These are phyloP conservation scores for Penicillium nucicola DNA, from an alignment of 495 filamentous ascomycete species.

Conservation along the genomic window DNA sequence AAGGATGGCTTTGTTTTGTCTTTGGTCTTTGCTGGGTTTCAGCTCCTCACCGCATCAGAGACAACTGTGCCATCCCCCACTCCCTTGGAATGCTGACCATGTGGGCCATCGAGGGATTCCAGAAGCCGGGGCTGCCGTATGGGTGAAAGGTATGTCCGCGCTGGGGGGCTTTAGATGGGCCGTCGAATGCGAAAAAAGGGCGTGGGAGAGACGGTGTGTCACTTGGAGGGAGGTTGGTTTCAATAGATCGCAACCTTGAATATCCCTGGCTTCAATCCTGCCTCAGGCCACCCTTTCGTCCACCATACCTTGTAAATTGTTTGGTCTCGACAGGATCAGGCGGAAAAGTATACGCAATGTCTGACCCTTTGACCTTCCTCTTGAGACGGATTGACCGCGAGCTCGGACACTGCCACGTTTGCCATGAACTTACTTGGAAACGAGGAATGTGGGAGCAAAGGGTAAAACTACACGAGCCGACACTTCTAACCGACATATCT, in stretches of 20 bases:
- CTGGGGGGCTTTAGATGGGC: not conserved
- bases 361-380: not conserved
- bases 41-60: constrained; percentile 10
- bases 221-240: not conserved
- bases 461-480: not conserved
- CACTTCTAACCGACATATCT: not conserved
- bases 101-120: constrained; percentile 17
- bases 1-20: constrained; percentile 1
- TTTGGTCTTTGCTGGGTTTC: not conserved
- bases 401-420: constrained; percentile 16
- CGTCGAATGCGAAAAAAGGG: not conserved
- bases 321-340: not conserved
- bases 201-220: not conserved
- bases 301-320: no score
- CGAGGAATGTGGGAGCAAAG: constrained; percentile 8
- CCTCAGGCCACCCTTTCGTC: not conserved
- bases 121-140: constrained; percentile 7
- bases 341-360: not conserved
- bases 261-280: constrained; percentile 1
- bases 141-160: constrained; percentile 2
- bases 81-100: constrained; percentile 12
- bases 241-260: not conserved
- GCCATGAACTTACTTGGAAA: not conserved
- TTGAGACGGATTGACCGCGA: not conserved
- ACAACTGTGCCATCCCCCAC: constrained; percentile 3